Conservation (phyloP, 2,329 filamentous ascomycete genomes). For the Endothia cerciana region DNA sequence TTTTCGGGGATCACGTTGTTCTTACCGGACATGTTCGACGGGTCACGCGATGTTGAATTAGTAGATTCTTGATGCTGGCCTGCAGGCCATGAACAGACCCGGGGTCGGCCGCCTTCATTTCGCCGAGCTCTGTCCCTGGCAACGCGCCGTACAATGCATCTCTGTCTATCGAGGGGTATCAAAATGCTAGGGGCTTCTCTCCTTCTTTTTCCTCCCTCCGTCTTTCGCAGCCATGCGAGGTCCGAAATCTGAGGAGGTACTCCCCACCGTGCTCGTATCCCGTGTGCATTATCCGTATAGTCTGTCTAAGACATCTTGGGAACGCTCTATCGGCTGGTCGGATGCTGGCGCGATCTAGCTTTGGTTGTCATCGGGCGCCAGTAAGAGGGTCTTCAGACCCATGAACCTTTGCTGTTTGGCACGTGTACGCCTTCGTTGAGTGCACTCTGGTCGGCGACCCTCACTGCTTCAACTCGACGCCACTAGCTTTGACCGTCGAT, state of each 20-base stretch:
- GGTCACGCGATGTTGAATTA: not conserved
- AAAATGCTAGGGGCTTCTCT: conserved; percentile 22
- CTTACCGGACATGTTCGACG: not conserved
- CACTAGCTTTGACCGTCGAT: conserved; percentile 27
- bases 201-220: not conserved
- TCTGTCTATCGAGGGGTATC: conserved; percentile 29
- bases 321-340: not conserved
- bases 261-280: not conserved
- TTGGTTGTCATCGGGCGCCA: not conserved
- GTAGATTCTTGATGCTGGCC: not conserved
- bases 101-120: conserved; percentile 18
- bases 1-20: not conserved
- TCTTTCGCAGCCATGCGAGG: conserved; percentile 5
- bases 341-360: not conserved
- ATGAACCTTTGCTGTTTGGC: not conserved
- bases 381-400: not conserved
- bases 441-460: conserved; percentile 21
- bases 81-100: conserved; percentile 17
- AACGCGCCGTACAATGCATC: conserved; percentile 28
- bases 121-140: conserved; percentile 6
- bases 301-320: not conserved
- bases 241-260: not conserved
- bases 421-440: conserved; percentile 29
- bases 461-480: conserved; percentile 30
- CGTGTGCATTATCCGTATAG: not conserved